Evolutionary conservation across 1,139 yeast genomes (phyloP).

Genomic region (Nakaseomyces nivariensis): DNA sequence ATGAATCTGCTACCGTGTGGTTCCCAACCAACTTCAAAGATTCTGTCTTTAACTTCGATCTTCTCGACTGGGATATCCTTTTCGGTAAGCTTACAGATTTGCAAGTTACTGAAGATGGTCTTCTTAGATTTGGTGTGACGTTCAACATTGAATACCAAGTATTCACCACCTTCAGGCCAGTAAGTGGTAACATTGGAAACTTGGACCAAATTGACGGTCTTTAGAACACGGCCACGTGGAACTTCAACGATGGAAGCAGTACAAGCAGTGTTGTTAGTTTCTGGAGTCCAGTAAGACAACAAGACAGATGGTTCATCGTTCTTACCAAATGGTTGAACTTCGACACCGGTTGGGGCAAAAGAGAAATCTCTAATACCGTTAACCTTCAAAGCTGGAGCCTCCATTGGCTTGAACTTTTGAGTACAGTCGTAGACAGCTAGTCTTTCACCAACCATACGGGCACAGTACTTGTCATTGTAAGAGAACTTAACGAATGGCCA

Average conservation of each 20-base stretch:
- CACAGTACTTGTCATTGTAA: conserved; percentile 84
- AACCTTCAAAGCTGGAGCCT: conserved; percentile 75
- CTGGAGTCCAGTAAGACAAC: conserved; percentile 96
- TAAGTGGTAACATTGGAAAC: conserved; percentile 85
- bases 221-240: conserved; percentile 70
- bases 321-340: conserved; percentile 46
- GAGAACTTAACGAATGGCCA: conserved; percentile 99
- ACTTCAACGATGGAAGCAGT: conserved; percentile 87
- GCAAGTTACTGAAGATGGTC: conserved; percentile 84
- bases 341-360: conserved; percentile 86
- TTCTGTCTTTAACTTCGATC: conserved; percentile 84
- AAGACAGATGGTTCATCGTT: conserved; percentile 41
- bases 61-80: conserved; percentile 93
- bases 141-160: conserved; percentile 88
- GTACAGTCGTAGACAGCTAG: conserved; percentile 74
- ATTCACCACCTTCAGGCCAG: conserved; percentile 89
- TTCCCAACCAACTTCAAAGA: conserved; percentile 90
- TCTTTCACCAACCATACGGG: conserved; percentile 91
- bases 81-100: conserved; percentile 79
- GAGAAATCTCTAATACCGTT: conserved; percentile 87
- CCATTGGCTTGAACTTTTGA: conserved; percentile 61
- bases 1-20: conserved; percentile 84
- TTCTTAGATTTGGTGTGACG: conserved; percentile 95
- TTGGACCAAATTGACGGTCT: conserved; percentile 90
- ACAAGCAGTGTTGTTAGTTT: conserved; percentile 83